These are phyloP conservation scores for Solanum gracilifrons DNA, from an alignment of 257 asterid species.

Conservation along the genomic window DNA sequence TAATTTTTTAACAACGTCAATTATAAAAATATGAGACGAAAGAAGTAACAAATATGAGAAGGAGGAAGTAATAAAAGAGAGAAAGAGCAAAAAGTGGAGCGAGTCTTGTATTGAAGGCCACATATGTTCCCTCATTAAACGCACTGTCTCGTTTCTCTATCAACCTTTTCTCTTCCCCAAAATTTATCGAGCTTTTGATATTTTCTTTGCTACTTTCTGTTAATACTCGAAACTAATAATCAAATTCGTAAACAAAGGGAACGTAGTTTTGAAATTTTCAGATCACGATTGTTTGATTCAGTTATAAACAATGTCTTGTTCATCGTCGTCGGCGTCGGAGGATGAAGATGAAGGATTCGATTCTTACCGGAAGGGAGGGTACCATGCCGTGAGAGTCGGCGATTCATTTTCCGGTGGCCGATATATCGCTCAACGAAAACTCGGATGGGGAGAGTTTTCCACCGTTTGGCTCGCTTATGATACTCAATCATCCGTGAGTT, in stretches of 20 bases:
- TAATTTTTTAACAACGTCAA: no score
- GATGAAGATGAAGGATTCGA: slow-evolving; percentile 80
- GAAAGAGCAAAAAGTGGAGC: slow-evolving; percentile 30
- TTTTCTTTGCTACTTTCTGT: background rate
- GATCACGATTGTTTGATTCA: background rate
- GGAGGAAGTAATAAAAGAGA: background rate
- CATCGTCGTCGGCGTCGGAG: slow-evolving; percentile 85
- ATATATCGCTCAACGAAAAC: slow-evolving; percentile 90
- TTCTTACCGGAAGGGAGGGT: slow-evolving; percentile 77
- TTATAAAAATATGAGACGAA: no score
- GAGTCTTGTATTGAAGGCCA: slow-evolving; percentile 31
- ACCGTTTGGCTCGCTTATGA: slow-evolving; percentile 97
- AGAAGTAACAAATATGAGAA: no score
- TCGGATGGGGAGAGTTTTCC: slow-evolving; percentile 98
- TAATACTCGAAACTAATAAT: background rate
- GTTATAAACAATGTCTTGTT: slow-evolving; percentile 38
- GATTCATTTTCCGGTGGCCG: slow-evolving; percentile 69
- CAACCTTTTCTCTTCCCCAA: background rate
- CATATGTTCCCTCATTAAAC: slow-evolving; percentile 2
- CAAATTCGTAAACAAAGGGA: background rate
- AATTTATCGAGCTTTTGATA: background rate
- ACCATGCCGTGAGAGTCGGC: slow-evolving; percentile 79
- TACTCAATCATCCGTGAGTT: slow-evolving; percentile 55
- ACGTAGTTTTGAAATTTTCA: background rate
- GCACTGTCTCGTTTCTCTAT: background rate